Evolutionary conservation across 2,329 filamentous ascomycete species (phyloP), one percentile per base, ranked within the genome.

Genomic region (Neobulgaria alba): DNA sequence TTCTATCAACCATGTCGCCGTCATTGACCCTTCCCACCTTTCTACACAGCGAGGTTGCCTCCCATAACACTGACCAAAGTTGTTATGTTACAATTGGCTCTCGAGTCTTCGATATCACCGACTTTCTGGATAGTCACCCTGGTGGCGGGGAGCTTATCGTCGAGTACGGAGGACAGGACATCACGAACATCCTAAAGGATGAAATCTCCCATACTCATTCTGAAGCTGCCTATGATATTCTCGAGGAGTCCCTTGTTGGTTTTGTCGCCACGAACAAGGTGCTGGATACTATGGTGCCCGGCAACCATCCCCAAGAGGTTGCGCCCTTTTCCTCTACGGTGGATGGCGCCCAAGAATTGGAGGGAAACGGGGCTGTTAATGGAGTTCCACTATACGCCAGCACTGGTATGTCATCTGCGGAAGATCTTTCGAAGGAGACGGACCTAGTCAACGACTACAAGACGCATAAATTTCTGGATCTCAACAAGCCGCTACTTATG

Each of bases 101-200:
- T 43, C 93, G 90, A 54, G 90, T 98, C 54, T 98, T 88, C 72
- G 90, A 98, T 69, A 75, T 98, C 49, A 95, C 92, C 44, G 78
- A 85, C 41, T 98, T 98, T 58, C 64, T 95, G 46, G 78, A 88
- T 38, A 81, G 88, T 52, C 92, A 98, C 61, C 92, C 92, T 17
- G 92, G 92, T 53, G 92, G 92, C 43, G 77, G 79, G 55, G 85
- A 95, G 48, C 69, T 96, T 54, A 82, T 98, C 47, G 69, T 95
- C 48, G 85, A 95, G 39, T 94, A 92, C 61, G 92, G 75, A 21
- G 90, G 90, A 51, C 85, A 87, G 62, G 92, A 98, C 63, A 72
- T 95, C 43, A 73, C 76, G 49, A 72, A 79, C 3, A 93, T 95
- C 44, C 70, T 98, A 64, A 79, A 83, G 59, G 89, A 98, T 58